Conservation (phyloP, 2,329 filamentous ascomycete species). For the Mycosphaerella sp. region DNA sequence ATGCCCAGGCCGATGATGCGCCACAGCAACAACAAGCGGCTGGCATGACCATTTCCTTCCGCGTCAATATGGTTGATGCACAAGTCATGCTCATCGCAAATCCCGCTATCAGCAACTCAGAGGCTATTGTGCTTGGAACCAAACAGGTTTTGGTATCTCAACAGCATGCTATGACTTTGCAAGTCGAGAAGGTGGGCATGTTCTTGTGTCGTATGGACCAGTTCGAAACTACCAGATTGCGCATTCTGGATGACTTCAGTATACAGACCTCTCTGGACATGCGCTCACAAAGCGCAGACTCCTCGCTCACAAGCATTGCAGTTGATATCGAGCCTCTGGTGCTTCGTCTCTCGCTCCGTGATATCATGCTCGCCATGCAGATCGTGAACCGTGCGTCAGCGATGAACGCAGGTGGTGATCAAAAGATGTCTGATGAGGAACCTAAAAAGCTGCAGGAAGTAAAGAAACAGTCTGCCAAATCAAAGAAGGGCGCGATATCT, state of each 20-base stretch:
- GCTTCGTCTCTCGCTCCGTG: conserved; percentile 79
- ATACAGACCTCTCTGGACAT: conserved; percentile 83
- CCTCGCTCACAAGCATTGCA: conserved; percentile 67
- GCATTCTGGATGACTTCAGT: conserved; percentile 95
- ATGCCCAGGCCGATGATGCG: conserved; percentile 25
- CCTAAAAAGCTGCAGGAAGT: conserved; percentile 51
- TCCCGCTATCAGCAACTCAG: conserved; percentile 78
- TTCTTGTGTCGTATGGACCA: conserved; percentile 98
- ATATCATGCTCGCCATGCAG: conserved; percentile 89
- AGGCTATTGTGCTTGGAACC: conserved; percentile 90
- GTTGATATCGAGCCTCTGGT: conserved; percentile 88
- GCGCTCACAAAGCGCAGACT: conserved; percentile 52
- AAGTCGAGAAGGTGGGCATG: conserved; percentile 93
- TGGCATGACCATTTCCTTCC: conserved; percentile 73
- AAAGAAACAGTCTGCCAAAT: conserved; percentile 33
- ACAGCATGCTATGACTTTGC: conserved; percentile 88
- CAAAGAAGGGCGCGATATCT: conserved; percentile 33
- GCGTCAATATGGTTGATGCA: conserved; percentile 90
- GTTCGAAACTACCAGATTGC: conserved; percentile 81
- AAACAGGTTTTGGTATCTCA: conserved; percentile 90
- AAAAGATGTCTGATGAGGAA: conserved; percentile 48
- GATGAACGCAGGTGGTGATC: conserved; percentile 54
- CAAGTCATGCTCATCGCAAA: conserved; percentile 97
- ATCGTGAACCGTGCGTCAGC: conserved; percentile 88
- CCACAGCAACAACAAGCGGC: conserved; percentile 34